Evolutionary conservation across 441 rosid species (phyloP).

Genomic region (Populus hybrid): DNA sequence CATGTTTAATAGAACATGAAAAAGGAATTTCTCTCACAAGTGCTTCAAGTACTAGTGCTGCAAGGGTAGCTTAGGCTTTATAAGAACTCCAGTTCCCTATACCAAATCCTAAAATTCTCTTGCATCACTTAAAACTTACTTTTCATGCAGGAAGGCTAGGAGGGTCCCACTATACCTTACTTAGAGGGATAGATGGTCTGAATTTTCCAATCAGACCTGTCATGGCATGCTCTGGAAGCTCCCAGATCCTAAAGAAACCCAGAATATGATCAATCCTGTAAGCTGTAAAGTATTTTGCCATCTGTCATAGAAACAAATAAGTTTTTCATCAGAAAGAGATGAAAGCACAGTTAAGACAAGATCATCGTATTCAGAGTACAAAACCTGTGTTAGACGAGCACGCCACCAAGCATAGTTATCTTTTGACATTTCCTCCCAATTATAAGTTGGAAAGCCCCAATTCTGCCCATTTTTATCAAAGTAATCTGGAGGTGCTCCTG

Average conservation of each 20-base stretch:
- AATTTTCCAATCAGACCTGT: conserved; percentile 96
- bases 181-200: conserved; percentile 93
- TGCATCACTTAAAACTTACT: neutral
- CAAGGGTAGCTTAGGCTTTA: neutral
- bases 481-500: conserved; percentile 99
- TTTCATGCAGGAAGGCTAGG: conserved; percentile 5
- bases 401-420: conserved; percentile 99
- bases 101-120: conserved; percentile 1
- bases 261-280: conserved; percentile 96
- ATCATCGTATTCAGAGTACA: conserved; percentile 4
- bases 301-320: conserved; percentile 42
- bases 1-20: neutral
- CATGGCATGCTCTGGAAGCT: conserved; percentile 91
- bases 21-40: conserved; percentile 2
- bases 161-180: conserved; percentile 55
- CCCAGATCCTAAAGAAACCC: conserved; percentile 99
- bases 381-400: conserved; percentile 93
- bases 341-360: neutral
- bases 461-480: conserved; percentile 98
- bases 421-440: conserved; percentile 99
- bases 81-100: neutral
- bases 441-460: conserved; percentile 99
- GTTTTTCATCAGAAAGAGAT: neutral
- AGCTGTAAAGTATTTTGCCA: conserved; percentile 95
- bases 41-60: neutral